Base-by-base conservation (phyloP, 768 basidiomycete species). In the Xerocomellus amylosporus region DNA sequence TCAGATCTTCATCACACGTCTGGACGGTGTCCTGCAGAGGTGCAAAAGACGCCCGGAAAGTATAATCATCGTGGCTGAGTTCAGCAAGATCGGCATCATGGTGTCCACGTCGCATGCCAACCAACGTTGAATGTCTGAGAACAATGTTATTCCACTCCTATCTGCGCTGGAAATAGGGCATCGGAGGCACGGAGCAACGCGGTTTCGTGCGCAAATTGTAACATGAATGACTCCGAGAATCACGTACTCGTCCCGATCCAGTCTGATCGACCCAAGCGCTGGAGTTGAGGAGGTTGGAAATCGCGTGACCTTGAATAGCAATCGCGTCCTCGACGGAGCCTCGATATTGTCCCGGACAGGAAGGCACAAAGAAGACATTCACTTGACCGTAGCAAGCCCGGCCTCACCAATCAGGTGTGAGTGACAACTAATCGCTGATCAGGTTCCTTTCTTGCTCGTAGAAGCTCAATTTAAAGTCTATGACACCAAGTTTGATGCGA, bases 361-460 rank as follows among this genome's bases (percentile, higher is more conserved):
- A 59, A 57, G 36, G 51, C 6, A 49, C 13, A 55, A 48, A 34
- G 49, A 40, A 46, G 50, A 56, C 46, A n/a, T 45, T 56, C 50
- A 45, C 44, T 50, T 52, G 28, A 24, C 42, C 37, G 45, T 49
- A 22, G 33, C 46, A 28, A 31, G 31, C 46, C 46, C 10, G 17
- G 61, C 67, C 65, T 66, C 67, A 31, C 61, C 58, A 48, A 53
- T 42, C 39, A 45, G 56, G 66, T 63, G 65, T 39, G 66, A 54
- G 20, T 44, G 51, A 45, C 39, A 50, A 51, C 34, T 2, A 38
- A 38, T 33, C 42, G 49, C 51, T 52, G 59, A 62, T 56, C 58
- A 51, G 22, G 30, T 38, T 54, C 22, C 39, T 44, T 53, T 45
- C 28, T 28, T 17, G 19, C 13, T 36, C 40, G 34, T 37, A 38